These are phyloP conservation scores for Thamnidium elegans DNA, from an alignment of 192 early-diverging fungal genomes.

Conservation along the genomic window DNA sequence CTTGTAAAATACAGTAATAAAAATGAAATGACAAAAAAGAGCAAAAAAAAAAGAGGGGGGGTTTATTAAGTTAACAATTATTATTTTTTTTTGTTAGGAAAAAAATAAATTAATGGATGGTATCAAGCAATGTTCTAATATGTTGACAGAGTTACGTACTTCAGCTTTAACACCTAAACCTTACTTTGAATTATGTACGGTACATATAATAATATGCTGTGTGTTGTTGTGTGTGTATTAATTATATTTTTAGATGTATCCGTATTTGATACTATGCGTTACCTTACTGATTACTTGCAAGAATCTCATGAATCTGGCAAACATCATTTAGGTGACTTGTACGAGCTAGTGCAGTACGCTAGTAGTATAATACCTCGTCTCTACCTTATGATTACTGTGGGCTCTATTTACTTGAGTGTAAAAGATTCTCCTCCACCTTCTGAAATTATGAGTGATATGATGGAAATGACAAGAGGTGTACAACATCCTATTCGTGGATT, in stretches of 20 bases:
- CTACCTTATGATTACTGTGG: conserved; percentile 99
- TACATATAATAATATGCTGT: conserved; percentile 39
- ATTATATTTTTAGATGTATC: conserved; percentile 73
- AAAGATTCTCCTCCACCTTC: conserved; percentile 79
- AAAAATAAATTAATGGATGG: conserved; percentile 93
- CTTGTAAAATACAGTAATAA: conserved; percentile 55
- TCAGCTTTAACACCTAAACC: conserved; percentile 92
- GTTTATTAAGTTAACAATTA: not conserved
- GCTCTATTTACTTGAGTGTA: conserved; percentile 92
- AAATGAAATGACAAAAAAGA: conserved; percentile 36
- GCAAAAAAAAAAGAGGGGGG: not conserved
- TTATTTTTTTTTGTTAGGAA: conserved; percentile 51
- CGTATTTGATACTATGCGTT: conserved; percentile 93
- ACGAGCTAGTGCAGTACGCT: conserved; percentile 99
- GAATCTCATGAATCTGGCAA: conserved; percentile 79
- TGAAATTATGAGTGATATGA: conserved; percentile 98
- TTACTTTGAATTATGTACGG: conserved; percentile 98
- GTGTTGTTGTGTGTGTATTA: not conserved
- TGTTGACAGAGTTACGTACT: conserved; percentile 94
- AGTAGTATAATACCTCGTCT: conserved; percentile 96
- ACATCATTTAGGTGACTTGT: conserved; percentile 85
- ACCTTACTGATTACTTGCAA: conserved; percentile 86
- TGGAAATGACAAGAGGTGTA: conserved; percentile 98
- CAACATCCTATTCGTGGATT: conserved; percentile 97
- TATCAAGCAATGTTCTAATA: conserved; percentile 93